Conservation (phyloP, 768 basidiomycete species). For the Cystobasidium ongulense region DNA sequence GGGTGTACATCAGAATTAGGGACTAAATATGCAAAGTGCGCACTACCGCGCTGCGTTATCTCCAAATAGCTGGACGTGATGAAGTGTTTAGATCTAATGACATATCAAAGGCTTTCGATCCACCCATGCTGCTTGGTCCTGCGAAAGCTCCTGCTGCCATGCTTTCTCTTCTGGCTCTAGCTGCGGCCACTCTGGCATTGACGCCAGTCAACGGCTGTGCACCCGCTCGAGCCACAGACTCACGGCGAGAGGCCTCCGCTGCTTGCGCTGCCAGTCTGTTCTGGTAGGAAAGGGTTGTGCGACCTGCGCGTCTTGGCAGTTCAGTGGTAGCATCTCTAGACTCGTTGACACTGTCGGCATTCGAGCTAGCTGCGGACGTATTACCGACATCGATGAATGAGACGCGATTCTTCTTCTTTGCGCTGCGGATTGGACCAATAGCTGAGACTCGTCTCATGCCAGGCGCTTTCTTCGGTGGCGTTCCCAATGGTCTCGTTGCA, state of each 20-base stretch:
- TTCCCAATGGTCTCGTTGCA: not conserved
- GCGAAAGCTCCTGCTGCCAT: not conserved
- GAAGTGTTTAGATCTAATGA: not conserved
- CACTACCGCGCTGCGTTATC: not conserved
- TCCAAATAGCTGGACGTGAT: not conserved
- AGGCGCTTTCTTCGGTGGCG: not conserved
- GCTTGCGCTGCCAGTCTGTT: not conserved
- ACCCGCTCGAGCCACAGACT: not conserved
- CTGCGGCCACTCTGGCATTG: slow-evolving; percentile 9
- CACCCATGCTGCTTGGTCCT: not conserved
- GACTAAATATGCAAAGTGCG: too few species aligned
- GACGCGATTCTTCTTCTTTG: slow-evolving; percentile 16
- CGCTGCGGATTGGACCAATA: slow-evolving; percentile 28
- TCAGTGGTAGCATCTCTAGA: not conserved
- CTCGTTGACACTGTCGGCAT: not conserved
- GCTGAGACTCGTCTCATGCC: not conserved
- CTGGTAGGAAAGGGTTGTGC: slow-evolving; percentile 8
- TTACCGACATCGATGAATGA: slow-evolving; percentile 6
- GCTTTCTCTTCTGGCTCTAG: slow-evolving; percentile 13
- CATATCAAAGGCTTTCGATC: not conserved
- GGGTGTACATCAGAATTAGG: too few species aligned
- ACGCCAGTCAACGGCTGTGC: not conserved
- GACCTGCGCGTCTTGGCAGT: not conserved
- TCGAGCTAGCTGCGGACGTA: not conserved
- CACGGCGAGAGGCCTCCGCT: not conserved